phyloP scores from a whole-genome alignment of 805 yeast species.

The Lipomyces starkeyi region DNA sequence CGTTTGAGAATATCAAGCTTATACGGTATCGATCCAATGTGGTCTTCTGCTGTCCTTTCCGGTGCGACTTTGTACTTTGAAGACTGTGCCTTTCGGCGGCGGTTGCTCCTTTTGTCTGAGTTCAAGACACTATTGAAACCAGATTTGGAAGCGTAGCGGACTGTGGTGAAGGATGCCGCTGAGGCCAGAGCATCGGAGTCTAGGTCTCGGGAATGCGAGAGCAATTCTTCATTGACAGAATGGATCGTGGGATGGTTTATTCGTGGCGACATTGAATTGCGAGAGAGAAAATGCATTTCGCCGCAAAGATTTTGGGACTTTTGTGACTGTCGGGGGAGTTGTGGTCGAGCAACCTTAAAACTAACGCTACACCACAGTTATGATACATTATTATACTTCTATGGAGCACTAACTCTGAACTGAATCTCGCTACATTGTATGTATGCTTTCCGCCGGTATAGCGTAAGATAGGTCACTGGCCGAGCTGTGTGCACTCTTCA shows the following conservation, averaged over 20 bases:
- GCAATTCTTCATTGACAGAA: neutral
- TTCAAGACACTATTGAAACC: neutral
- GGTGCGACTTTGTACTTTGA: slow-evolving; percentile 15
- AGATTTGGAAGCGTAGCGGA: neutral
- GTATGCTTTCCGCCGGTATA: no score
- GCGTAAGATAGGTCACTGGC: no score
- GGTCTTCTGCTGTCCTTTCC: slow-evolving; percentile 12
- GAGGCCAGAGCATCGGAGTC: neutral
- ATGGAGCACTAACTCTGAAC: no score
- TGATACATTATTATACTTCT: no score
- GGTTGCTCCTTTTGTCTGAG: neutral
- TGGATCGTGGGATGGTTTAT: neutral
- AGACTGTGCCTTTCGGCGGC: slow-evolving; percentile 28
- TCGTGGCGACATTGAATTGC: no score
- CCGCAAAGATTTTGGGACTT: no score
- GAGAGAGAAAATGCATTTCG: no score
- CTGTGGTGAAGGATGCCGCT: neutral
- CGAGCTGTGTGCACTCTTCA: no score
- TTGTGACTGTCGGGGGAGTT: no score
- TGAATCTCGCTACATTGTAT: no score
- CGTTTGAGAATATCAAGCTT: slow-evolving; percentile 10
- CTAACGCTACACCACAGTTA: no score
- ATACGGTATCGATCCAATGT: slow-evolving; percentile 7
- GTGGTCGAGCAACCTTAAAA: no score
- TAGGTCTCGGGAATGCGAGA: neutral